A percentile compares a stretch with the other conserved stretches of the same genome.
Evolutionary conservation across 352 stramenopile species (phyloP).

Genomic region (Nothophytophthora sp.): DNA sequence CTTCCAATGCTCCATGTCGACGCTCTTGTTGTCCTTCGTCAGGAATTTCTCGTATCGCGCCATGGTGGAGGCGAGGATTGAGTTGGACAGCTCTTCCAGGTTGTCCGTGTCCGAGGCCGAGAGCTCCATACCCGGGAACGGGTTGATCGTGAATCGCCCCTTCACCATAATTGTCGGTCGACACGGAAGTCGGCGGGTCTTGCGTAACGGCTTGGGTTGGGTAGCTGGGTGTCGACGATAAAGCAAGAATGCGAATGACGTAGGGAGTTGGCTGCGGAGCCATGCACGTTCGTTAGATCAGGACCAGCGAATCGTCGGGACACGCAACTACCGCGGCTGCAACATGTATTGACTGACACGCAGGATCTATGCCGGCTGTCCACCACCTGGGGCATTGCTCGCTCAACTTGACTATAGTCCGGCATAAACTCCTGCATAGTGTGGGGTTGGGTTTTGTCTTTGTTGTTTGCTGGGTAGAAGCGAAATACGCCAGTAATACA

Average conservation of each 20-base stretch:
- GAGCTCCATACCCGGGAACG: slow-evolving; percentile 28
- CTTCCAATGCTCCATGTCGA: slow-evolving; percentile 31
- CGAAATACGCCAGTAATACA: no score
- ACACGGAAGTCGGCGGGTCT: neutral
- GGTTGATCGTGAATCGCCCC: slow-evolving; percentile 29
- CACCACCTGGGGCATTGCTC: no score
- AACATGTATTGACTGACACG: no score
- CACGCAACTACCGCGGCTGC: no score
- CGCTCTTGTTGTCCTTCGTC: slow-evolving; percentile 30
- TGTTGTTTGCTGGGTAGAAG: no score
- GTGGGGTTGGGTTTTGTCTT: no score
- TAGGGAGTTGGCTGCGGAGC: no score
- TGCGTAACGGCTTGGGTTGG: neutral
- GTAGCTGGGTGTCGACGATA: neutral
- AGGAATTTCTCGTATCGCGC: slow-evolving; percentile 30
- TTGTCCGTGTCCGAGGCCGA: slow-evolving; percentile 16
- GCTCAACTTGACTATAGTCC: no score
- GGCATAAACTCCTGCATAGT: no score
- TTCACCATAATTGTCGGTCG: slow-evolving; percentile 19
- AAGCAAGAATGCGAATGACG: slow-evolving; percentile 18
- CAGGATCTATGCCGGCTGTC: neutral
- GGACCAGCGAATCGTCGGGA: no score
- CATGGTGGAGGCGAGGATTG: slow-evolving; percentile 24
- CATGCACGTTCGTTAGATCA: no score
- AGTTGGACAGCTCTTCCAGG: slow-evolving; percentile 22